Evolutionary conservation across 1,284 basidiomycete species (phyloP), one percentile per base, ranked within the genome.

Genomic region (Xerocomus nothofagi): DNA sequence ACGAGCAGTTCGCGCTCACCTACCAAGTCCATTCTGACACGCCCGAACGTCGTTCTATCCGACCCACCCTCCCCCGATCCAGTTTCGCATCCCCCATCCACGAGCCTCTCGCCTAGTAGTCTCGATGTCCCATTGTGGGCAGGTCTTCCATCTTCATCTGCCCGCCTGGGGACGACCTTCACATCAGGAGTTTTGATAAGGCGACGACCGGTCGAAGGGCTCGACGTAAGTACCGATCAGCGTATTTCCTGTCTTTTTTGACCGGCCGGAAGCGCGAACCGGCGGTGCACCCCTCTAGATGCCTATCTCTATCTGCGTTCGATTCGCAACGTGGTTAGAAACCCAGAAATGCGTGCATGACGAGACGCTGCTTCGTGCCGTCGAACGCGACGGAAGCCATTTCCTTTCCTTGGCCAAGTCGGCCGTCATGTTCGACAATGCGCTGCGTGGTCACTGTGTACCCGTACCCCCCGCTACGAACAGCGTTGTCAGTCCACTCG

Each of bases 271-370:
- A 32, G 12, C 24, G 20, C 20, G 18, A 29, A 29, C 37, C 5
- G 14, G 4, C 36, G n/a, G n/a, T 7, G n/a, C 10, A 15, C 9
- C 23, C 4, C 10, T 33, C 3, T 21, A 64, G 62, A 29, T 8
- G 0, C 39, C 51, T 23, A 49, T 60, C 45, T 43, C 50, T 2
- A 29, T 60, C 2, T 62, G 42, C 31, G 42, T n/a, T 6, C 50
- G 14, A 3, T 65, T 61, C 36, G 57, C 60, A 1, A 36, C 47
- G 32, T 64, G 59, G 62, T 15, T 64, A 2, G 60, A 64, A 17
- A 43, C 5, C 1, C 57, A 60, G 7, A 40, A 2, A 2, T 48
- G 29, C 34, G 51, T 54, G 27, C 23, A 43, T 0, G 43, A 31
- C 6, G 51, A 37, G 1, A 11, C 12, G 6, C 18, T 65, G 2